Evolutionary conservation across 805 yeast species (phyloP), one percentile per base, ranked within the genome.

Genomic region (Ogataea nitratoaversa): DNA sequence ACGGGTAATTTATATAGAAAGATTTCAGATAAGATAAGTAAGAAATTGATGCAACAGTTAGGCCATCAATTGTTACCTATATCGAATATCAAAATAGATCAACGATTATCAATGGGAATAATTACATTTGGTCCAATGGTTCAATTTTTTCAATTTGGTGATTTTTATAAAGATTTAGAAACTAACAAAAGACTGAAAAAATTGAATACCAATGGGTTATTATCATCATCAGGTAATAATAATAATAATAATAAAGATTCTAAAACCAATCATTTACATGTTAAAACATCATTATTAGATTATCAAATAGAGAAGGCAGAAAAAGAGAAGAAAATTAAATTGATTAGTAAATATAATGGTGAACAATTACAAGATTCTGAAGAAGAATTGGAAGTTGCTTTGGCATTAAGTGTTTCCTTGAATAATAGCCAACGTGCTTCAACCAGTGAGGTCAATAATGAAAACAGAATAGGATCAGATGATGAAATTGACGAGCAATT

Each of bases 81-180:
- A 13, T 41, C 53, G 13, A 43, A 44, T 18, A 55, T 55, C 6
- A 30, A 23, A n/a, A 31, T 47, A 18, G 58, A 60, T 38, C 57
- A 57, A 32, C 38, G 38, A 8, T 30, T 32, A 4, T 43, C 56
- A 3, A 43, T 53, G 29, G 79, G 79, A 7, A 47, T 73, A 2
- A 53, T 69, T 2, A 47, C 65, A 1, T 60, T 67, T 45, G 76
- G 74, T 0, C 65, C 71, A 20, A 47, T 60, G 2, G 56, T 70
- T 1, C 77, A 72, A 43, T 70, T 70, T 47, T 74, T 74, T 48
- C 68, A 66, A 40, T 68, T 71, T 58, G 79, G 77, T 1, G 68
- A 66, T 25, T 48, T 51, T 16, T 53, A 56, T 32, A 39, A 48
- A 18, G 50, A 48, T 16, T 37, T 39, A 20, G 47, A 44, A 19